A percentile compares a stretch with the other conserved stretches of the same genome.
phyloP scores from a whole-genome alignment of 345 rosid genomes.

The Adansonia digitata region DNA sequence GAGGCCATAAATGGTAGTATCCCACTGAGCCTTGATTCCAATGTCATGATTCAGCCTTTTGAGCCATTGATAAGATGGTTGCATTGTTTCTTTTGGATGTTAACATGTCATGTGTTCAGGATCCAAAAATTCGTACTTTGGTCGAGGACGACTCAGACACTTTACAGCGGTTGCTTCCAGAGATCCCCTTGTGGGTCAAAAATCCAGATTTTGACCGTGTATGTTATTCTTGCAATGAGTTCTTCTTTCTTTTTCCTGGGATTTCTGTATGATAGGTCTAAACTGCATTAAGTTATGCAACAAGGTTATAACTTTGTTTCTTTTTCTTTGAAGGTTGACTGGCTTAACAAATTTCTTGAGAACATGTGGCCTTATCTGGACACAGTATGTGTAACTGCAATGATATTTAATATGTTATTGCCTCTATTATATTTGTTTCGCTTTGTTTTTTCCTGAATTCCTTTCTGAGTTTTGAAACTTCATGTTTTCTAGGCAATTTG shows the following conservation, averaged over 20 bases:
- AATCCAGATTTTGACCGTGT: constrained; percentile 97
- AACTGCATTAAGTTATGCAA: not conserved
- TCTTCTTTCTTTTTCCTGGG: not conserved
- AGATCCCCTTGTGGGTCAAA: constrained; percentile 92
- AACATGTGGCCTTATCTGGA: constrained; percentile 92
- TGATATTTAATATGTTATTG: not conserved
- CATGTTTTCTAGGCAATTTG: constrained; percentile 63
- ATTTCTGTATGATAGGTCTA: not conserved
- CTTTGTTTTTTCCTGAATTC: not conserved
- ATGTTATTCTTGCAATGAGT: constrained; percentile 23
- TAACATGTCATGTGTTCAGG: constrained; percentile 32
- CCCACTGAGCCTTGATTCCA: not conserved
- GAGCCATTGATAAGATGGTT: constrained; percentile 1
- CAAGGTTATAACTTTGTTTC: constrained; percentile 13
- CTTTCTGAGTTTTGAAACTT: constrained; percentile 14
- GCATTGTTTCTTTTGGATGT: constrained; percentile 6
- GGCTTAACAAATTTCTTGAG: constrained; percentile 79
- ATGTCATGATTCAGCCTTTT: not conserved
- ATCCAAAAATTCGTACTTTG: constrained; percentile 68
- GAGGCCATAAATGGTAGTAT: not conserved
- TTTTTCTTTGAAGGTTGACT: constrained; percentile 61
- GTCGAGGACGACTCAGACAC: constrained; percentile 64
- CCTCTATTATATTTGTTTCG: constrained; percentile 17
- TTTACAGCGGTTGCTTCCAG: constrained; percentile 65
- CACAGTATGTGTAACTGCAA: constrained; percentile 39